Evolutionary conservation across 371 early-diverging fungal species (phyloP).

Genomic region (Sporodiniella umbellata): DNA sequence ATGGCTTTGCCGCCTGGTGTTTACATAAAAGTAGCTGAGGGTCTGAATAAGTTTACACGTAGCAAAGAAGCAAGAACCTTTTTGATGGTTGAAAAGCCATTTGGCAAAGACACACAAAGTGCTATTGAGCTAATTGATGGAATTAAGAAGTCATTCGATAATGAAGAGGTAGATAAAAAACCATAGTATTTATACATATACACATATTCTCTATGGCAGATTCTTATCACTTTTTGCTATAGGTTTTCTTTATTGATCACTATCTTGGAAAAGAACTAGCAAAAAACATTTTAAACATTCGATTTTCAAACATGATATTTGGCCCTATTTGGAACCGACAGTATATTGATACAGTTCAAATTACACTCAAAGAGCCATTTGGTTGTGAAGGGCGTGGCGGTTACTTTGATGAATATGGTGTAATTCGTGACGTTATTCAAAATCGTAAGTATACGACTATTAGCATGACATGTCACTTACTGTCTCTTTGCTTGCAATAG

Average conservation of each 20-base stretch:
- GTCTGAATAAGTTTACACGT: constrained; percentile 68
- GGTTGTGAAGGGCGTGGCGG: constrained; percentile 98
- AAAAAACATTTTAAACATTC: constrained; percentile 89
- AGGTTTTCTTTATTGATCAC: constrained; percentile 97
- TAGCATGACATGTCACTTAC: background rate
- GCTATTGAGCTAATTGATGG: constrained; percentile 68
- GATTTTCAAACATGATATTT: constrained; percentile 93
- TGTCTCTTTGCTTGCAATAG: constrained; percentile 10
- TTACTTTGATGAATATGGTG: constrained; percentile 99
- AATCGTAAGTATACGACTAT: constrained; percentile 85
- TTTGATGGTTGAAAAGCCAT: constrained; percentile 98
- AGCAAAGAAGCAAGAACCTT: constrained; percentile 55
- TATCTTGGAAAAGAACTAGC: constrained; percentile 99
- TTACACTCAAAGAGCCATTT: constrained; percentile 96
- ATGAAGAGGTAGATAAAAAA: constrained; percentile 85
- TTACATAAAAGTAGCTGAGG: constrained; percentile 80
- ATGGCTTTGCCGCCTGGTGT: constrained; percentile 98
- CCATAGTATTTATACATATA: background rate
- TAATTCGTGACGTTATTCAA: constrained; percentile 99
- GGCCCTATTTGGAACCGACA: constrained; percentile 87
- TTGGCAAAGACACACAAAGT: constrained; percentile 90
- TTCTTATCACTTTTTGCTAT: background rate
- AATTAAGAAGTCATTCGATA: constrained; percentile 73
- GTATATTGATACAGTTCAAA: constrained; percentile 90
- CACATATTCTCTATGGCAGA: too few species aligned